Evolutionary conservation across 495 filamentous ascomycete species (phyloP), one percentile per base, ranked within the genome.

Genomic region (Sphaerosporella brunnea): DNA sequence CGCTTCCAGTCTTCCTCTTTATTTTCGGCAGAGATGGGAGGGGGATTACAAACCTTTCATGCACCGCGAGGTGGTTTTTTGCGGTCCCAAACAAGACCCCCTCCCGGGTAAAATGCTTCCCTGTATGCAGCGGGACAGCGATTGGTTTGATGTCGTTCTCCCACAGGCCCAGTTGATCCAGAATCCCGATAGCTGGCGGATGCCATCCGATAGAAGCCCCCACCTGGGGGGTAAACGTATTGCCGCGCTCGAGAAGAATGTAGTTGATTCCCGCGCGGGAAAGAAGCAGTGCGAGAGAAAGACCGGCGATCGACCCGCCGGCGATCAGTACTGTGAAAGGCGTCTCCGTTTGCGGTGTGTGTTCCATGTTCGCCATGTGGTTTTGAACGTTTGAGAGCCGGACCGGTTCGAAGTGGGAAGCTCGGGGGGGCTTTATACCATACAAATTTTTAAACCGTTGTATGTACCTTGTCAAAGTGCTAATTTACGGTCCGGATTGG

Each of bases 101-200:
- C 5, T 39, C 36, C 8, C 8, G 5, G 20, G 36, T 39, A 16
- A 16, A 39, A 39, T 39, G 36, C n/a, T 39, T 5, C 5, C 36
- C 36, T 5, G 36, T 7, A 21, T 39, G 36, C 15, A 39, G 36
- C 36, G 36, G 7, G 5, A 16, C 36, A 8, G 15, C 36, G 15
- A 39, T 39, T 5, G 13, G 13, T 8, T 21, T 16, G 5, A 39
- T 5, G 15, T 15, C n/a, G 13, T 32, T 32, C 36, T 15, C 36
- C 36, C 36, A 39, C n/a, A 39, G 15, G 36, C 19, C 36, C n/a
- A 39, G 15, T 39, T 39, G 36, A 21, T 39, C 36, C 5, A 39
- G 36, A 8, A 39, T 15, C 7, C n/a, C 15, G 5, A 39, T 5
- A 8, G 36, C 19, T 15, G 13, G 36, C 8, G 36, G 36, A 21